Percentiles rank a stretch among this genome's conserved stretches.
phyloP scores from a whole-genome alignment of 768 basidiomycete species.

The Leccinum uliginosum region DNA sequence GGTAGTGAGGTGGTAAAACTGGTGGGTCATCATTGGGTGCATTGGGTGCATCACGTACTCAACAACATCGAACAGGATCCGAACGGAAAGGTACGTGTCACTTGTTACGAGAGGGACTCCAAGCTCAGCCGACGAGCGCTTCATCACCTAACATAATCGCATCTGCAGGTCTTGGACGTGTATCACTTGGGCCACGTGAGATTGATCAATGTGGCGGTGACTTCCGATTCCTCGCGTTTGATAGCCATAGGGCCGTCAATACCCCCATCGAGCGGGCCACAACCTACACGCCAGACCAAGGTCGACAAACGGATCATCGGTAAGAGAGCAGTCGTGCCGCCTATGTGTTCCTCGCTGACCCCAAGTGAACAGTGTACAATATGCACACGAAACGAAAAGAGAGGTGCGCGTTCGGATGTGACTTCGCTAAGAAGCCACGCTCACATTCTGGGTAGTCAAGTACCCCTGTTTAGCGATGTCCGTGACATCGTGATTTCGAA shows the following conservation, averaged over 20 bases:
- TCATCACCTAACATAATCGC: background rate
- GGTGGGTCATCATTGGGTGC: conserved; percentile 24
- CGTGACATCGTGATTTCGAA: conserved; percentile 48
- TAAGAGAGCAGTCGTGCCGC: conserved; percentile 17
- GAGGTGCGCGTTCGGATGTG: conserved; percentile 32
- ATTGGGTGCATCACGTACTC: background rate
- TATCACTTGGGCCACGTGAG: conserved; percentile 41
- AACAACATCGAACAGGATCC: conserved; percentile 31
- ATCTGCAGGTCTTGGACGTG: conserved; percentile 33
- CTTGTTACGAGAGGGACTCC: background rate
- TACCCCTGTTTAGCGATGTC: conserved; percentile 49
- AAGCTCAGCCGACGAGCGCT: background rate
- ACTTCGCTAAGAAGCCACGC: background rate
- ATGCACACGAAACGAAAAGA: conserved; percentile 42
- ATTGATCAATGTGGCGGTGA: conserved; percentile 48
- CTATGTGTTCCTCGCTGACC: conserved; percentile 3
- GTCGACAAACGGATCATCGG: conserved; percentile 52
- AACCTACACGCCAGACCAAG: conserved; percentile 42
- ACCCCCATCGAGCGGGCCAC: conserved; percentile 37
- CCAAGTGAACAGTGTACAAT: conserved; percentile 39
- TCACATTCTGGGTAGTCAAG: conserved; percentile 34
- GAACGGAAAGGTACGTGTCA: conserved; percentile 33
- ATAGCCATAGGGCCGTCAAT: conserved; percentile 45
- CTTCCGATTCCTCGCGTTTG: conserved; percentile 41
- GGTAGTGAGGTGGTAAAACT: conserved; percentile 42